Evolutionary conservation across 2,329 filamentous ascomycete species (phyloP).

Genomic region (Trichoderma atrobrunneum): DNA sequence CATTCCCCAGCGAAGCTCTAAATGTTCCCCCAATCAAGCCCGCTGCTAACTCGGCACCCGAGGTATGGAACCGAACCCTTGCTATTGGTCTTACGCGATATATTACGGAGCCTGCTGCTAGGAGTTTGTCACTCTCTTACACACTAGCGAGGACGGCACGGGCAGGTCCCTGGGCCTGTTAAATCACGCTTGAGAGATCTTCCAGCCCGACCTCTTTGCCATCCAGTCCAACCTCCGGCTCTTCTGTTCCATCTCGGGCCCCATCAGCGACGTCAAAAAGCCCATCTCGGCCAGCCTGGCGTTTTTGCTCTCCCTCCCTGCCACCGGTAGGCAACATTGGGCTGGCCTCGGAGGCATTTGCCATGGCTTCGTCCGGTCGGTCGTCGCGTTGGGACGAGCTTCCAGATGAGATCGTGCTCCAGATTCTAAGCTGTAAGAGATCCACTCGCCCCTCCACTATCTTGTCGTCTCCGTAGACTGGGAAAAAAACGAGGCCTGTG

Average conservation of each 20-base stretch:
- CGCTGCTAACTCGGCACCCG: conserved; percentile 1
- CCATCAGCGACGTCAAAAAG: background rate
- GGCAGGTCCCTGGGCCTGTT: conserved; percentile 8
- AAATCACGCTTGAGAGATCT: conserved; percentile 16
- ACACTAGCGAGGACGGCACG: conserved; percentile 6
- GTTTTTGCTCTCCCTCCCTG: background rate
- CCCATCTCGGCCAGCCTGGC: background rate
- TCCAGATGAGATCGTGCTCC: conserved; percentile 62
- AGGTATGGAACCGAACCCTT: conserved; percentile 11
- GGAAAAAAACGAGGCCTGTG: conserved; percentile 19
- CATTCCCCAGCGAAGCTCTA: background rate
- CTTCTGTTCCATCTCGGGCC: background rate
- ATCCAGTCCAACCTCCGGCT: background rate
- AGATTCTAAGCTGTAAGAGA: conserved; percentile 59
- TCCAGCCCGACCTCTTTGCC: conserved; percentile 4
- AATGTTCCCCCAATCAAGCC: conserved; percentile 7
- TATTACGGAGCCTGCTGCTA: background rate
- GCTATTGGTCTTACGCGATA: conserved; percentile 11
- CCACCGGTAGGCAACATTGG: conserved; percentile 17
- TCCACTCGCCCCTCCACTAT: conserved; percentile 1
- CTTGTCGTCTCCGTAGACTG: background rate
- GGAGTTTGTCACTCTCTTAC: conserved; percentile 9
- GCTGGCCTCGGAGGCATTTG: conserved; percentile 20
- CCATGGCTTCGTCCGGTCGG: conserved; percentile 29
- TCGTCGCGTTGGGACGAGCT: conserved; percentile 46